Base-by-base conservation (phyloP, 768 basidiomycete genomes). In the Clitopilus passeckerianus region DNA sequence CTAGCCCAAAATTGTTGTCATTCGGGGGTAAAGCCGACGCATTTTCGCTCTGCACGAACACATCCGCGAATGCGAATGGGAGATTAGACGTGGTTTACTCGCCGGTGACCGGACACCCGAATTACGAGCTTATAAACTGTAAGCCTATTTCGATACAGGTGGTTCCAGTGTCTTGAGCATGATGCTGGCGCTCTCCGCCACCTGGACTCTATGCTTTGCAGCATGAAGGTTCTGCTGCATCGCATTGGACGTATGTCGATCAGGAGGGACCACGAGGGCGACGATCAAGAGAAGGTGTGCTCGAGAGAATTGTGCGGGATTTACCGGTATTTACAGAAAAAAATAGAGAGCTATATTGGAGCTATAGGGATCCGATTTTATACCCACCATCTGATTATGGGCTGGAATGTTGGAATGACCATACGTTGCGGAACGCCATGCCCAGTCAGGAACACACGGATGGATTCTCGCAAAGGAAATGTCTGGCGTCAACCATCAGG, bases 21-120 rank as follows among this genome's bases (percentile, higher is more conserved):
- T 74, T 78, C 57, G 74, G 74, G n/a, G 74, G 71, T 6, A 72
- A 74, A 58, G 54, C 74, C 7, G 71, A 80, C 59, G 71, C 75
- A 16, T 78, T 77, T 63, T 73, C 77, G 18, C 66, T 80, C 23
- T 80, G 78, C 67, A 70, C 70, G 0, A 80, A 80, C 59, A 71
- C 68, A 23, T 75, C 74, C 14, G 76, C 74, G 14, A 41, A 41
- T n/a, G 37, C 37, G 7, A 75, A 77, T 62, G 74, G 71, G 15
- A 65, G 77, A 41, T 58, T 72, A 60, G 78, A 80, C 61, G 70
- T 79, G 6, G 77, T 80, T 6, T 77, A 73, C 59, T 74, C 73
- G 10, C 78, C 77, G 1, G 75, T 76, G 54, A 76, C 76, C 12
- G 75, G 75, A 20, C 76, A 80, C 61, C 73, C 74, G 0, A 72